Evolutionary conservation across 2,329 filamentous ascomycete genomes (phyloP), one percentile per base, ranked within the genome.

Genomic region (Cladosporium sp.): DNA sequence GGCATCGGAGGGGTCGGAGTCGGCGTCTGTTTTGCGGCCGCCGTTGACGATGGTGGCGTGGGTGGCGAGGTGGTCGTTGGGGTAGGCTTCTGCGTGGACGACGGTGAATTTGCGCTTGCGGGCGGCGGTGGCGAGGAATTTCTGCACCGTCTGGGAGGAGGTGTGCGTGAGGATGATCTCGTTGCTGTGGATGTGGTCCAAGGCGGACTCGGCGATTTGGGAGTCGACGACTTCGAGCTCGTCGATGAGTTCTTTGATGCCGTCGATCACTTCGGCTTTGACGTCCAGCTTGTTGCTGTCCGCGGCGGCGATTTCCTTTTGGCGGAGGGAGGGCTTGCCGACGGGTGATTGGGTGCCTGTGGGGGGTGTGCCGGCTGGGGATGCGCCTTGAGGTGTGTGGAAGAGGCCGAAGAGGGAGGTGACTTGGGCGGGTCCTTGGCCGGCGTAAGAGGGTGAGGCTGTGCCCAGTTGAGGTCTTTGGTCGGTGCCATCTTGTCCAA

Each of bases 211-310:
- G 2, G 92, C 88, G 60, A 98, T 94, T 69, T 95, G 90, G 63
- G 95, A 89, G 65, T 96, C 93, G 7, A 90, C 90, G 64, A 92
- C 86, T 57, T 86, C 85, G 50, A 98, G 84, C 71, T 98, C 93
- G 64, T 98, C 93, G 68, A 95, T 87, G 53, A 98, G 90, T 67
- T 98, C 93, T 61, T 89, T 84, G 61, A 98, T 96, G 36, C 91
- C 93, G 60, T 93, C 88, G 57, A 96, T 84, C 20, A 97, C 86
- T 69, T 97, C 93, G 12, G 88, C 88, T 53, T 90, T 86, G 52
- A 97, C 76, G 55, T 94, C 86, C 53, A 86, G 50, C 42, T 65
- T 65, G 41, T 62, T 61, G 60, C 68, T 56, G 62, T 67, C 27
- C 25, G 57, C 52, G 32, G 57, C 52, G 32, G 62, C 69, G 49